phyloP scores from a whole-genome alignment of 1,284 basidiomycete genomes.

The Megacollybia platyphylla region DNA sequence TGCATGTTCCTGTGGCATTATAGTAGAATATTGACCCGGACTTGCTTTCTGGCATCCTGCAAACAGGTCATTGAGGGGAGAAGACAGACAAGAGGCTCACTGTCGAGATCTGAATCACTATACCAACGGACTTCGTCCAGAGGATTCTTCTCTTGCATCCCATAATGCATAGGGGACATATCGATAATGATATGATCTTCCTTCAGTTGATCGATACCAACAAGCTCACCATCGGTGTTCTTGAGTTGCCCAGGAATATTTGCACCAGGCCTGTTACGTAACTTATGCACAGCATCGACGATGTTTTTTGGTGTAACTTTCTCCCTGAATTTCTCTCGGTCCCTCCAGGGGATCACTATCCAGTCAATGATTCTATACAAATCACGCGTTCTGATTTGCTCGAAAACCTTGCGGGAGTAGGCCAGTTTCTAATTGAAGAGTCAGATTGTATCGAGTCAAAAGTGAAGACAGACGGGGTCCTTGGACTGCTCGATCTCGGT shows the following conservation, averaged over 20 bases:
- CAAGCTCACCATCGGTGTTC: constrained; percentile 12
- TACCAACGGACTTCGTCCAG: constrained; percentile 60
- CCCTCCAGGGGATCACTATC: constrained; percentile 43
- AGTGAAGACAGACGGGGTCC: constrained; percentile 22
- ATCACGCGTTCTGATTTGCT: constrained; percentile 45
- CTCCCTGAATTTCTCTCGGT: constrained; percentile 21
- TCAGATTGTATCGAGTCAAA: background rate
- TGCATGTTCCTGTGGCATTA: constrained; percentile 48
- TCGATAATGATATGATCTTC: constrained; percentile 51
- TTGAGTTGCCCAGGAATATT: constrained; percentile 3
- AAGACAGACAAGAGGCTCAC: constrained; percentile 21
- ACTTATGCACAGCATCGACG: constrained; percentile 30
- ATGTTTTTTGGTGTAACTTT: constrained; percentile 42
- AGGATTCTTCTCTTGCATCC: constrained; percentile 60
- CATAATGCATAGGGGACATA: constrained; percentile 53
- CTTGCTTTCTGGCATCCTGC: constrained; percentile 27
- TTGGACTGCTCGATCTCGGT: constrained; percentile 39
- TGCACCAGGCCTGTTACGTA: background rate
- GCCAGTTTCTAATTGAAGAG: constrained; percentile 35
- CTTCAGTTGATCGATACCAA: constrained; percentile 21
- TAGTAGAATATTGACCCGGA: constrained; percentile 45
- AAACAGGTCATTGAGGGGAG: background rate
- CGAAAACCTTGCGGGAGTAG: constrained; percentile 43
- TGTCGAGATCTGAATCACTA: constrained; percentile 46
- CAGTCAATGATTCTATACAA: constrained; percentile 61